A percentile compares a stretch with the other conserved stretches of the same genome.
phyloP scores from a whole-genome alignment of 805 yeast genomes.

The Monosporozyma aquatica region DNA sequence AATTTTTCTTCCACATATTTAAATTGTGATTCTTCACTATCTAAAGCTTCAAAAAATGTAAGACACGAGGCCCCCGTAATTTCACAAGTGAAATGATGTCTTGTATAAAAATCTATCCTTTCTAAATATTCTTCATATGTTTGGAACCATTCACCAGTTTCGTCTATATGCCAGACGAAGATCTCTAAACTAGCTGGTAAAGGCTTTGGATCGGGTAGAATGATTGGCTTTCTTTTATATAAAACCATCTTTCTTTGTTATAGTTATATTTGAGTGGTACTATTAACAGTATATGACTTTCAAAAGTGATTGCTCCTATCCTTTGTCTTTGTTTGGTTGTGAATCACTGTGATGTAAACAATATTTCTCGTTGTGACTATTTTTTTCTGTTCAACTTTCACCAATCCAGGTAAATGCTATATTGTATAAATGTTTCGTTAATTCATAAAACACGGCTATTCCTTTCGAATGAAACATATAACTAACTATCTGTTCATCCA shows the following conservation, averaged over 20 bases:
- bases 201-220: slow-evolving; percentile 46
- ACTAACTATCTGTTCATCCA: not conserved
- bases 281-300: too few relatives aligned
- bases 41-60: slow-evolving; percentile 81
- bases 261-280: too few relatives aligned
- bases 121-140: slow-evolving; percentile 66
- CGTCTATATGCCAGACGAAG: slow-evolving; percentile 72
- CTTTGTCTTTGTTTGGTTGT: too few relatives aligned
- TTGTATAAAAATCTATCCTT: slow-evolving; percentile 62
- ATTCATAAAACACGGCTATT: too few relatives aligned
- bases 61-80: slow-evolving; percentile 89
- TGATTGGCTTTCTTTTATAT: slow-evolving; percentile 65
- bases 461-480: too few relatives aligned
- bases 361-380: too few relatives aligned
- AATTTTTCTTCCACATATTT: slow-evolving; percentile 65
- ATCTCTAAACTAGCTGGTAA: slow-evolving; percentile 47
- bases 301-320: too few relatives aligned
- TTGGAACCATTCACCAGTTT: slow-evolving; percentile 83
- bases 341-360: too few relatives aligned
- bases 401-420: too few relatives aligned
- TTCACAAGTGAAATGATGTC: slow-evolving; percentile 85
- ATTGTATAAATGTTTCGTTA: too few relatives aligned
- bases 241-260: slow-evolving; percentile 64
- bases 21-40: slow-evolving; percentile 59
- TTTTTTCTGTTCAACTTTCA: too few relatives aligned